phyloP scores from a whole-genome alignment of 495 filamentous ascomycete genomes.

The Patellaria atrata region DNA sequence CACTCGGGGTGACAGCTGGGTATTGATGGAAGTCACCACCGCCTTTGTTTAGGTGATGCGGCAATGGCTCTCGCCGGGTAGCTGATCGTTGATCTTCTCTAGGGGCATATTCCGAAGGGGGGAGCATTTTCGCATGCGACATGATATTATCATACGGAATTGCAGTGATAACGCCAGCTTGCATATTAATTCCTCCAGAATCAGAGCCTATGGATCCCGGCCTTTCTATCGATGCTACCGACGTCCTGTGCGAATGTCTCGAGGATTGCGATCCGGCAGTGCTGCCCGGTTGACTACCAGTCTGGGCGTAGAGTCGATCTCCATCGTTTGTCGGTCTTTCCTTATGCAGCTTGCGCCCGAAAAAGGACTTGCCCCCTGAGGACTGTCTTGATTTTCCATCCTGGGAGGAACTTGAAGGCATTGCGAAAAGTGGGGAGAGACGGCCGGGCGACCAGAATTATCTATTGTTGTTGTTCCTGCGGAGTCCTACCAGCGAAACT shows the following conservation, averaged over 20 bases:
- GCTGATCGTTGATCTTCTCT: constrained; percentile 48
- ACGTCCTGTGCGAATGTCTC: constrained; percentile 65
- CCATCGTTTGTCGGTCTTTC: constrained; percentile 48
- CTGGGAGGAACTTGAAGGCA: constrained; percentile 38
- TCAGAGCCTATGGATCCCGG: constrained; percentile 35
- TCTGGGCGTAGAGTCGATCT: constrained; percentile 33
- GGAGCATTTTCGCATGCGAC: constrained; percentile 51
- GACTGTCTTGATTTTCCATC: constrained; percentile 67
- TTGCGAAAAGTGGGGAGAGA: constrained; percentile 2
- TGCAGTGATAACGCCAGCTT: constrained; percentile 73
- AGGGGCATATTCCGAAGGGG: constrained; percentile 62
- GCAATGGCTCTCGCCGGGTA: constrained; percentile 52
- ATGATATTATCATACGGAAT: constrained; percentile 76
- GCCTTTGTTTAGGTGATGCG: constrained; percentile 67
- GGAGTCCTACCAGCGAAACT: no score
- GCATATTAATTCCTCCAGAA: constrained; percentile 48
- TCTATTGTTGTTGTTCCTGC: no score
- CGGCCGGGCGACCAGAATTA: not conserved
- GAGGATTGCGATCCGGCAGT: constrained; percentile 58
- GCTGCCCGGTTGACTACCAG: constrained; percentile 37
- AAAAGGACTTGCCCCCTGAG: constrained; percentile 76
- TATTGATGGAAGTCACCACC: constrained; percentile 82
- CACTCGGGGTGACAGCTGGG: constrained; percentile 50
- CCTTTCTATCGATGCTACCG: constrained; percentile 57
- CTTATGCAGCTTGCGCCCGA: constrained; percentile 61